These are phyloP conservation scores for Plasmodium relictum DNA, from an alignment of 169 alveolate species.

Conservation along the genomic window DNA sequence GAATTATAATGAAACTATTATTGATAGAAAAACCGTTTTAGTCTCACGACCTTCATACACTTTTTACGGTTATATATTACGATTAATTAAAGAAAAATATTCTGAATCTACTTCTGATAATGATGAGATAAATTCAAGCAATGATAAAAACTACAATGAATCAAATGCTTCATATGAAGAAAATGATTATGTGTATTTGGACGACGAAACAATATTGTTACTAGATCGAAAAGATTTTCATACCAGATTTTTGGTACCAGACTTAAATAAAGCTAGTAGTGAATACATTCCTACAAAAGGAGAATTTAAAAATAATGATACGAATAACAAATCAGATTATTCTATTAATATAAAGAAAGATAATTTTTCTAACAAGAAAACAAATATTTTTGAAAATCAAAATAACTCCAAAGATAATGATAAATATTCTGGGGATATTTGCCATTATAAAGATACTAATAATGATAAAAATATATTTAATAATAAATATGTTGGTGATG, in stretches of 20 bases:
- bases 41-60: conserved; percentile 86
- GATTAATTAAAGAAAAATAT: neutral
- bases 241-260: neutral
- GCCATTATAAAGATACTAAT: no score
- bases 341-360: no score
- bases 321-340: conserved; percentile 1
- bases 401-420: no score
- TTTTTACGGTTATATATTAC: conserved; percentile 76
- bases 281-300: neutral
- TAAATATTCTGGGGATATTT: no score
- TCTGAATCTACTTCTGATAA: neutral
- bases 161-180: neutral
- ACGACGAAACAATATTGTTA: conserved; percentile 49
- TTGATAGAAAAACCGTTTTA: conserved; percentile 79
- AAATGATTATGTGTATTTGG: conserved; percentile 29
- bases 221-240: conserved; percentile 48
- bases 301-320: neutral
- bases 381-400: no score
- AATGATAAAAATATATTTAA: no score
- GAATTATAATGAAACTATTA: conserved; percentile 79
- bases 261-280: no score
- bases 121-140: neutral
- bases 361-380: no score
- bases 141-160: neutral
- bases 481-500: no score